Conservation (phyloP, 805 yeast genomes). For the Candida vartiovaarae region DNA sequence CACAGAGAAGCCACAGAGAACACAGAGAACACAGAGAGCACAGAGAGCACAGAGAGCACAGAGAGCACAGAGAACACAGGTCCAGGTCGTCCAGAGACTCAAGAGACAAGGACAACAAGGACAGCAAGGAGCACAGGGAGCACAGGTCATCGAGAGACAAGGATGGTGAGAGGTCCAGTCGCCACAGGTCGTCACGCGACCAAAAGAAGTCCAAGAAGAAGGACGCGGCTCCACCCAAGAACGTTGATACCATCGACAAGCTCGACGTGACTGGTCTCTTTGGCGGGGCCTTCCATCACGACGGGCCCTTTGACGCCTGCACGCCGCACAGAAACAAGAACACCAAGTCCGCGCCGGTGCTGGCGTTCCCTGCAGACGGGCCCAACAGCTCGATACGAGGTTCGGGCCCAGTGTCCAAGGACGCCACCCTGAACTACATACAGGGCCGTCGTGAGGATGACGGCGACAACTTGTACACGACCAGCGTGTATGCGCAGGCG, state of each 20-base stretch:
- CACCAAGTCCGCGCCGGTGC: conserved; percentile 75
- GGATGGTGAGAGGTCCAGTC: conserved; percentile 7
- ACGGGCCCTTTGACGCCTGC: conserved; percentile 98
- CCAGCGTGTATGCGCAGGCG: conserved; percentile 8
- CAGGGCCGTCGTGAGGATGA: conserved; percentile 63
- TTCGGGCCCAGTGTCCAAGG: conserved; percentile 48
- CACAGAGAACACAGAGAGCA: neutral
- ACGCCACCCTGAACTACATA: conserved; percentile 62
- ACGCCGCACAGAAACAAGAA: conserved; percentile 90
- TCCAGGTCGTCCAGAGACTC: conserved; percentile 1
- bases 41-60: conserved; percentile 9
- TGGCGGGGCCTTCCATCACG: conserved; percentile 95
- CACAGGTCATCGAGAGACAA: conserved; percentile 7
- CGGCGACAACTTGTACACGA: conserved; percentile 29
- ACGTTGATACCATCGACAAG: conserved; percentile 90
- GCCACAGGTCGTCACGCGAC: conserved; percentile 2
- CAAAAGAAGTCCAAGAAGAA: conserved; percentile 24
- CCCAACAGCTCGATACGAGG: conserved; percentile 85
- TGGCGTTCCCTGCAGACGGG: conserved; percentile 94
- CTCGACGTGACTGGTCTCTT: conserved; percentile 93
- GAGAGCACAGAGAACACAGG: conserved; percentile 15
- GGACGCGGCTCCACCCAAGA: conserved; percentile 50
- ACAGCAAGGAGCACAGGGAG: conserved; percentile 4
- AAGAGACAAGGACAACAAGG: conserved; percentile 1
- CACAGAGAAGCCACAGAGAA: conserved; percentile 1